Conservation (phyloP, 805 yeast genomes). For the Barnettozyma siamensis region DNA sequence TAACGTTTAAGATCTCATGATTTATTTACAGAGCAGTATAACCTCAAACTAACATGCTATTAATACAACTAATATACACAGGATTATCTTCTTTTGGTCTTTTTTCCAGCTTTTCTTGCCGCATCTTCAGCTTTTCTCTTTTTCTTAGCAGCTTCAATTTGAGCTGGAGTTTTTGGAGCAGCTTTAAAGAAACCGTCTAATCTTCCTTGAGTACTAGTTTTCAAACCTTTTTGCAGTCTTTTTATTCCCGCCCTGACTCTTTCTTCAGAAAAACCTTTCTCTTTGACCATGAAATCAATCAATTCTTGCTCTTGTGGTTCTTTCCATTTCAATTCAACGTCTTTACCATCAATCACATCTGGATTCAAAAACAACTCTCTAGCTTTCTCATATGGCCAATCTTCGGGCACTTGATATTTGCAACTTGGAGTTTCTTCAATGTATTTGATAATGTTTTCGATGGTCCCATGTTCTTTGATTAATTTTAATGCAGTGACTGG, state of each 20-base stretch:
- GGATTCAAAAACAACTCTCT: slow-evolving; percentile 79
- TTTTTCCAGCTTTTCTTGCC: slow-evolving; percentile 22
- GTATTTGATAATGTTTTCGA: slow-evolving; percentile 70
- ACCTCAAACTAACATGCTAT: too few species aligned
- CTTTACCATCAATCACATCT: slow-evolving; percentile 60
- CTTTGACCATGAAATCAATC: slow-evolving; percentile 72
- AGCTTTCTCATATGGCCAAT: slow-evolving; percentile 91
- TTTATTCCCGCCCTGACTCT: slow-evolving; percentile 84
- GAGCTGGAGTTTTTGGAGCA: slow-evolving; percentile 44
- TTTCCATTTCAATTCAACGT: slow-evolving; percentile 72
- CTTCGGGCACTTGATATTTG: slow-evolving; percentile 83
- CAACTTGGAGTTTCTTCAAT: slow-evolving; percentile 44
- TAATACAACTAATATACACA: background rate
- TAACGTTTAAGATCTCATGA: background rate
- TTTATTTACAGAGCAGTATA: too few species aligned
- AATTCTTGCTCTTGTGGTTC: slow-evolving; percentile 86
- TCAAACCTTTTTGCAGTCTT: slow-evolving; percentile 76
- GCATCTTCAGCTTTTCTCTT: slow-evolving; percentile 25
- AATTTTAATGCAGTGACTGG: slow-evolving; percentile 90
- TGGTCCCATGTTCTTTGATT: slow-evolving; percentile 74
- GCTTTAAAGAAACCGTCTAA: slow-evolving; percentile 88
- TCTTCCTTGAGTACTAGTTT: slow-evolving; percentile 85
- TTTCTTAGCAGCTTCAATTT: slow-evolving; percentile 29
- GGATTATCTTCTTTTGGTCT: slow-evolving; percentile 13
- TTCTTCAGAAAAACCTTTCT: slow-evolving; percentile 91